A percentile compares a stretch with the other conserved stretches of the same genome.
These are phyloP conservation scores for Juncus inflexus DNA, from an alignment of 176 grass and related monocot genomes.

Conservation along the genomic window DNA sequence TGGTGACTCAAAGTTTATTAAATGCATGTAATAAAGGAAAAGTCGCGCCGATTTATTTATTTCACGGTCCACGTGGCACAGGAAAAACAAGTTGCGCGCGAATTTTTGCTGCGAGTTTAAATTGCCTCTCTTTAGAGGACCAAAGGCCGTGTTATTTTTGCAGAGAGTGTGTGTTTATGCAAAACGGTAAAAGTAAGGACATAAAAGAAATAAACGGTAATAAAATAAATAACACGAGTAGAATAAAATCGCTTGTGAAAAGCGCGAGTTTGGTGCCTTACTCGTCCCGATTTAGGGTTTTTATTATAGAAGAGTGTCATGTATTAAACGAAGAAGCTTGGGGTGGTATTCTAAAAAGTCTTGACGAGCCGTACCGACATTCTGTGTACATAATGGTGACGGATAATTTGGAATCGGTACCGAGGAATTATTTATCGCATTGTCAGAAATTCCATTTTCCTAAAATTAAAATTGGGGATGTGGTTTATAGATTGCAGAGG, in stretches of 20 bases:
- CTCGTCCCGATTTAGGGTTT: constrained; percentile 79
- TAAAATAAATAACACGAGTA: constrained; percentile 66
- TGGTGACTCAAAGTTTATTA: constrained; percentile 81
- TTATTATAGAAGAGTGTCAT: constrained; percentile 94
- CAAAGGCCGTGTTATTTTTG: constrained; percentile 91
- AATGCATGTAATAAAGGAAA: constrained; percentile 85
- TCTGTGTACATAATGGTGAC: constrained; percentile 93
- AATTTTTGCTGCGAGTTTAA: constrained; percentile 89
- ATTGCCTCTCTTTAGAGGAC: constrained; percentile 81
- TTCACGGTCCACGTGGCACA: constrained; percentile 84
- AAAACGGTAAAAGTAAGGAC: constrained; percentile 78
- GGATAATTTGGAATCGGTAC: constrained; percentile 61
- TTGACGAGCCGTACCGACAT: constrained; percentile 66
- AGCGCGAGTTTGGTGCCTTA: constrained; percentile 70
- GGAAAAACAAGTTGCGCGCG: constrained; percentile 82
- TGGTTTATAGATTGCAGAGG: constrained; percentile 63
- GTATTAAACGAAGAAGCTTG: constrained; percentile 76
- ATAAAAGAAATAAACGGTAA: constrained; percentile 84
- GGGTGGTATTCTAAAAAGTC: constrained; percentile 78
- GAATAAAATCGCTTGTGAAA: constrained; percentile 74
- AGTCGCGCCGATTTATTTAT: constrained; percentile 86
- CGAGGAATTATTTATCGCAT: constrained; percentile 56
- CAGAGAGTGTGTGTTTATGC: constrained; percentile 75
- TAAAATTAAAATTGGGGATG: constrained; percentile 78
- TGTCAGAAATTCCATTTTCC: constrained; percentile 98